Evolutionary conservation across 352 stramenopile species (phyloP), one percentile per base, ranked within the genome.

Genomic region (Phytopythium ostracodes): DNA sequence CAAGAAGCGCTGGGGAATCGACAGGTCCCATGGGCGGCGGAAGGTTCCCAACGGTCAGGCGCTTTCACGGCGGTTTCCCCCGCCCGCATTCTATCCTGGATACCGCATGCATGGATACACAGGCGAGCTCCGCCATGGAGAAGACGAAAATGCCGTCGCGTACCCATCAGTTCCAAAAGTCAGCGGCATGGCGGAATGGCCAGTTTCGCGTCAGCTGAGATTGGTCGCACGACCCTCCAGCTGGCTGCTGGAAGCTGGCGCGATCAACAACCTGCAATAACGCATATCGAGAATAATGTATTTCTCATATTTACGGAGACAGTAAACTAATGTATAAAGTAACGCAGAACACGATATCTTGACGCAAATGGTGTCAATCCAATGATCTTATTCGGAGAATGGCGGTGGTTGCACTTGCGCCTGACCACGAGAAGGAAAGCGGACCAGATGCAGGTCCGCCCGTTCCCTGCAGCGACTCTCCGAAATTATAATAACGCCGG

Each of bases 31-130:
- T 36, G 25, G 29, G 47, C 47, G 10, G 47, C 24, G 24, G 47
- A 54, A 54, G 47, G 24, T 54, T 54, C 47, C 47, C n/a, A 54
- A 29, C 24, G 47, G 22, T 25, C 47, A 54, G 5, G 47, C 47
- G 47, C 18, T 33, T 20, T 52, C 46, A 6, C 24, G 46, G n/a
- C 24, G 46, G 24, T 52, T 31, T 52, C 46, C 24, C 8, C 24
- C 11, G n/a, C n/a, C 24, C n/a, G n/a, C 46, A 31, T 6, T 31
- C 46, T 52, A 52, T 22, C 8, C n/a, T n/a, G n/a, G n/a, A 31
- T 24, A 24, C 43, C 1, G 12, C 12, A n/a, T 25, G 8, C 43
- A 49, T 25, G 17, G 43, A 25, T 49, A 1, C 4, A 24, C 43
- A 14, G 33, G 33, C 33, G 33, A 14, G 3, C 29, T 33, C 29